Base-by-base conservation (phyloP, 169 alveolate genomes). In the Toxoplasma gondii region DNA sequence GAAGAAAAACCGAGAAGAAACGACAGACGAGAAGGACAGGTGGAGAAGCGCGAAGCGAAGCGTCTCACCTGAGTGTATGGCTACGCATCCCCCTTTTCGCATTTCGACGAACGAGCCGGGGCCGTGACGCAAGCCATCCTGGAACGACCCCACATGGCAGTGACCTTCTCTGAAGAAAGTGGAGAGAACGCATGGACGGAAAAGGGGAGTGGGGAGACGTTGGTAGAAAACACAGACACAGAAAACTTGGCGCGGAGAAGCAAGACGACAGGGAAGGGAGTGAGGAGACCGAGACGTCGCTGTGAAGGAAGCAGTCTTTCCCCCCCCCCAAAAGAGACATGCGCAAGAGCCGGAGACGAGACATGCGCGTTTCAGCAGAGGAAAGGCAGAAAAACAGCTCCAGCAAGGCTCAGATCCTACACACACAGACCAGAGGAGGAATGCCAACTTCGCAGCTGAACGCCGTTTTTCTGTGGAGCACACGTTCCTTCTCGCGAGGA, bases 71-170 rank as follows among this genome's bases (percentile, higher is more conserved):
- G 86, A 36, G 24, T 78, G 86, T 24, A 78, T n/a, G 22, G 86
- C 86, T 7, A 78, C 44, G 39, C 86, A n/a, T 38, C 86, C 86
- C 22, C 86, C 86, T n/a, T 19, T 10, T 0, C 86, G 86, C 86
- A 78, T 82, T 31, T 82, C 90, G 5, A 82, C 90, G 41, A 41
- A 82, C 36, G 90, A 34, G 53, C 90, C 90, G 69, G 4, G 19
- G 90, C 90, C 90, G 67, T 82, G 90, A 19, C 90, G 90, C 9
- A 9, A 19, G 19, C 90, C 90, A 22, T 82, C 36, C 17, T n/a
- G 24, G 64, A 82, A 82, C 5, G n/a, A 7, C 10, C 90, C 90
- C 67, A 82, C 90, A 67, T 82, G 64, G 90, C 90, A 82, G 64
- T 38, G 64, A 16, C 90, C 90, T 31, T 82, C 90, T 9, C 90